Base-by-base conservation (phyloP, 441 rosid species). In the Pelargonium cotyledonis region DNA sequence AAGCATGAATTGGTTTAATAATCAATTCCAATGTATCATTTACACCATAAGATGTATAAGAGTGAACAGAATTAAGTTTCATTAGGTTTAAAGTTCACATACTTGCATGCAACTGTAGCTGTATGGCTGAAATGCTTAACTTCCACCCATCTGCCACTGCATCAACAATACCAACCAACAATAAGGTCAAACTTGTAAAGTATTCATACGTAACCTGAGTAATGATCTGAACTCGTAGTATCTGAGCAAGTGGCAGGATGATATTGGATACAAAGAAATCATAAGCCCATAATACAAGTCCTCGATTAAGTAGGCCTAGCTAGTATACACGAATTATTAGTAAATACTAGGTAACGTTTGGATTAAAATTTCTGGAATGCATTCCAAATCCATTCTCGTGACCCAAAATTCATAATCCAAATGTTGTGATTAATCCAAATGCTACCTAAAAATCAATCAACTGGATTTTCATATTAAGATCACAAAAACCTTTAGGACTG, bases 91-190 rank as follows among this genome's bases (percentile, higher is more conserved):
- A 53, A 53, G 60, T 6, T n/a, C 60, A n/a, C 21, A 5, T 53
- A 53, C 60, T 53, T 53, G 4, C 60, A 15, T 53, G 68, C 76
- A 72, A 35, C 66, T 23, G 26, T 68, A 66, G 77, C 31, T 66
- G 62, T 47, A 71, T 47, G 58, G 19, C 51, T 46, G 53, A 60
- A 9, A 40, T 67, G 63, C 23, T 60, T 62, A 65, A 43, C 72
- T 12, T 82, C 81, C 83, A 63, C 80, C 79, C 85, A 87, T 77
- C 61, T 84, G 88, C 92, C 92, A 88, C 92, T 85, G 92, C 84
- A 83, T 67, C 78, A 73, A 62, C 55, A 78, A n/a, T 62, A 80
- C 64, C 68, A 66, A 72, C 49, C 68, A 68, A 73, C 0, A 75
- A 14, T 75, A 67, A 57, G 21, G 68, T 80, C 67, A 75, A 65